These are phyloP conservation scores for Taphrina betulina DNA, from an alignment of 1,139 yeast genomes.

Conservation along the genomic window DNA sequence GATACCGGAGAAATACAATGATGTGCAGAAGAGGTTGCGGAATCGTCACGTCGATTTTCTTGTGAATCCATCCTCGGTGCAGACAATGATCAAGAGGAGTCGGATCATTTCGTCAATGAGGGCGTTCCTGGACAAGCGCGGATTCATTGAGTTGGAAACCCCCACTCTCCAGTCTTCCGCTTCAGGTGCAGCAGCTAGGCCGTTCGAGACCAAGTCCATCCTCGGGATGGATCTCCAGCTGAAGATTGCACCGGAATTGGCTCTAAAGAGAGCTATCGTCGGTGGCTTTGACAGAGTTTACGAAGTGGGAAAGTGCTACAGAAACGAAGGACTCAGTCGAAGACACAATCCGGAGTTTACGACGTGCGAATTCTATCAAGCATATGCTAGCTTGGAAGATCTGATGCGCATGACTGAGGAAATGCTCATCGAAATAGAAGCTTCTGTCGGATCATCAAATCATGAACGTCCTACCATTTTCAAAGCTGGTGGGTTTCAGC, in stretches of 20 bases:
- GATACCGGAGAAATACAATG: slow-evolving; percentile 62
- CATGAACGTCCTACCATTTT: slow-evolving; percentile 57
- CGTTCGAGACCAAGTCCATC: slow-evolving; percentile 62
- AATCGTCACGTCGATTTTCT: slow-evolving; percentile 75
- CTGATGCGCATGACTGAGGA: slow-evolving; percentile 95
- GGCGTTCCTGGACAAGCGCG: slow-evolving; percentile 54
- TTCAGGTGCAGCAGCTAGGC: slow-evolving; percentile 99
- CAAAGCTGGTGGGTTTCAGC: slow-evolving; percentile 64
- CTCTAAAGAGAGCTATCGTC: slow-evolving; percentile 92
- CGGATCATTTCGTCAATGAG: slow-evolving; percentile 58
- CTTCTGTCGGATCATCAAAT: slow-evolving; percentile 48
- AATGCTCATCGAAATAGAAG: slow-evolving; percentile 94
- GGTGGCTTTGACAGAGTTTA: slow-evolving; percentile 98
- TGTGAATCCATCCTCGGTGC: slow-evolving; percentile 54
- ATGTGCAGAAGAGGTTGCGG: slow-evolving; percentile 58
- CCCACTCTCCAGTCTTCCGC: slow-evolving; percentile 96
- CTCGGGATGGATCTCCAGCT: slow-evolving; percentile 65
- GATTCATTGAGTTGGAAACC: slow-evolving; percentile 80
- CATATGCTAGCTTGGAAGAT: slow-evolving; percentile 89
- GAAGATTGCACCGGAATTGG: slow-evolving; percentile 98
- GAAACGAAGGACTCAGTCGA: slow-evolving; percentile 97
- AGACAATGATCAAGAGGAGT: slow-evolving; percentile 57
- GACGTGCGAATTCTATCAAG: slow-evolving; percentile 94
- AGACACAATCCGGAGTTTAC: slow-evolving; percentile 99
- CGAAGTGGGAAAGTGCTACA: slow-evolving; percentile 97